Evolutionary conservation across 2,329 filamentous ascomycete species (phyloP).

Genomic region (Alternaria atra): DNA sequence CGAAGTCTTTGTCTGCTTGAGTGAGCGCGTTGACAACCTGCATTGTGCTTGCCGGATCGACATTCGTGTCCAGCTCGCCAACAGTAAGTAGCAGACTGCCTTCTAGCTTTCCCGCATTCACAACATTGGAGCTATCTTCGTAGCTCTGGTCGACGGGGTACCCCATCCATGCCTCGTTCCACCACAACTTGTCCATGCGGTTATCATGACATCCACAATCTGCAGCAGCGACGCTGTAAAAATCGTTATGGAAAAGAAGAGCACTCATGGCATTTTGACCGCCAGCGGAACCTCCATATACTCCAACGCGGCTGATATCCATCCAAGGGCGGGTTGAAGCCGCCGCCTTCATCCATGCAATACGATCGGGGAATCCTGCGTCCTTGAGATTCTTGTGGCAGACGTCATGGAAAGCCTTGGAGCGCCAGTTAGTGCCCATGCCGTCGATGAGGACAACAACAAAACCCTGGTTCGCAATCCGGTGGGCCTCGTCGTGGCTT

Average conservation of each 20-base stretch:
- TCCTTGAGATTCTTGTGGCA: slow-evolving; percentile 42
- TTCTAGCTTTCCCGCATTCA: slow-evolving; percentile 30
- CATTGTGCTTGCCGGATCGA: slow-evolving; percentile 40
- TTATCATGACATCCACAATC: slow-evolving; percentile 43
- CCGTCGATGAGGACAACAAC: slow-evolving; percentile 40
- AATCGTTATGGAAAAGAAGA: slow-evolving; percentile 39
- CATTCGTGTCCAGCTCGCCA: slow-evolving; percentile 49
- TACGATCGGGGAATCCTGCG: slow-evolving; percentile 39
- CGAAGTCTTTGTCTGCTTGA: slow-evolving; percentile 31
- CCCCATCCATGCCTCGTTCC: slow-evolving; percentile 44
- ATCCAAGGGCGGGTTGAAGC: slow-evolving; percentile 35
- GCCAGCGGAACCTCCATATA: slow-evolving; percentile 20
- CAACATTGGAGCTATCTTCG: slow-evolving; percentile 36
- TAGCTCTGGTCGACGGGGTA: slow-evolving; percentile 28
- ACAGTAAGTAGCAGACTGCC: slow-evolving; percentile 31
- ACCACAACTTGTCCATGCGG: slow-evolving; percentile 43
- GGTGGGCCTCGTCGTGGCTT: slow-evolving; percentile 19
- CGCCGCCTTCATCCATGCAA: slow-evolving; percentile 41
- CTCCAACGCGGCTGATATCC: slow-evolving; percentile 30
- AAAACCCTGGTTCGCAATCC: slow-evolving; percentile 35
- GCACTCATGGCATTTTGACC: slow-evolving; percentile 27
- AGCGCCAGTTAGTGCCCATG: slow-evolving; percentile 44
- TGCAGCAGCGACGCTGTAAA: slow-evolving; percentile 38
- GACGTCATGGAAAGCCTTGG: slow-evolving; percentile 40
- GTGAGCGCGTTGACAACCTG: slow-evolving; percentile 37